phyloP scores from a whole-genome alignment of 2,329 filamentous ascomycete genomes.

The Aspergillus sclerotialis region DNA sequence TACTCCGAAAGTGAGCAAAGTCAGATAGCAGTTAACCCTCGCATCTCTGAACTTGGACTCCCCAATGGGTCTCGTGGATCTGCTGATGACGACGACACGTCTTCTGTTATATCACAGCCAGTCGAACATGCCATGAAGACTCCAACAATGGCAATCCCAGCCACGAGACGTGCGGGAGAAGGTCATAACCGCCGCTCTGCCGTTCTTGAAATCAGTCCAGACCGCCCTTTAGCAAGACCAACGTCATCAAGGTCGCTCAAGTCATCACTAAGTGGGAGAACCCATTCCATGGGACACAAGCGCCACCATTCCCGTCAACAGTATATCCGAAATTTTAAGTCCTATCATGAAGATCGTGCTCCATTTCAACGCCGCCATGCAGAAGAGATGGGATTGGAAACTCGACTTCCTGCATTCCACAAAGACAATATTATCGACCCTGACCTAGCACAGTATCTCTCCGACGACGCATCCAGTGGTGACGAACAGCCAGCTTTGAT shows the following conservation, averaged over 20 bases:
- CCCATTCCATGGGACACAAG: constrained; percentile 74
- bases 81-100: constrained; percentile 42
- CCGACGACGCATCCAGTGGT: constrained; percentile 84
- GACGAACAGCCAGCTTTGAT: constrained; percentile 89
- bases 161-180: constrained; percentile 60
- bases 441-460: constrained; percentile 90
- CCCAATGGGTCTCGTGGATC: constrained; percentile 36
- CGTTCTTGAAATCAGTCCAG: constrained; percentile 80
- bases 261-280: constrained; percentile 60
- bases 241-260: constrained; percentile 85
- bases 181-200: constrained; percentile 78
- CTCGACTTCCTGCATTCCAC: constrained; percentile 82
- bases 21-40: constrained; percentile 58
- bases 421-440: constrained; percentile 98
- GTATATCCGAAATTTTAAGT: constrained; percentile 67
- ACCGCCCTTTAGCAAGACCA: constrained; percentile 73
- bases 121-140: constrained; percentile 42
- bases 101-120: constrained; percentile 40
- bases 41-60: constrained; percentile 52
- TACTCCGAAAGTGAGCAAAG: constrained; percentile 67
- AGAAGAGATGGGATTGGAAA: constrained; percentile 59
- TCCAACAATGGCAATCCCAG: constrained; percentile 60
- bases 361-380: constrained; percentile 74
- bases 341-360: constrained; percentile 67
- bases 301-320: constrained; percentile 85